phyloP scores from a whole-genome alignment of 495 filamentous ascomycete genomes.

The Oleoguttula mirabilis region DNA sequence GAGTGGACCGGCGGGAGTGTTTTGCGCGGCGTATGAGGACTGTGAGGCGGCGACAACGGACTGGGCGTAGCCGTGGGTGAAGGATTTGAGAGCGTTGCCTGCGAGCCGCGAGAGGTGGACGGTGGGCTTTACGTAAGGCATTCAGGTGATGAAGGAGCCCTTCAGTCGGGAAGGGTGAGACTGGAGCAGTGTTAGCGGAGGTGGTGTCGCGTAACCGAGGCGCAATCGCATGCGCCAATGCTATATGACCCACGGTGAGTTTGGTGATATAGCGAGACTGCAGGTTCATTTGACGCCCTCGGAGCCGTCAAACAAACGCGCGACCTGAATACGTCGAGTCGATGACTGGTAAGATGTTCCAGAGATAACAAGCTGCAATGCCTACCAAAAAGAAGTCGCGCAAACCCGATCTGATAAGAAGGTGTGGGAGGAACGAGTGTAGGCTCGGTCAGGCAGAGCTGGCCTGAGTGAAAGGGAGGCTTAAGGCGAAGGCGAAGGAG shows the following conservation, averaged over 20 bases:
- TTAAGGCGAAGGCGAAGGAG: too few relatives aligned
- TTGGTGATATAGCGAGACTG: conserved; percentile 36
- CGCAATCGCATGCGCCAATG: too few relatives aligned
- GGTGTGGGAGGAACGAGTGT: too few relatives aligned
- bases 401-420: too few relatives aligned
- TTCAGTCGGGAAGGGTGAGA: conserved; percentile 35
- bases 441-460: too few relatives aligned
- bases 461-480: too few relatives aligned
- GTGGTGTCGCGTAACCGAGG: conserved; percentile 10
- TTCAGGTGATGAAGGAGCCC: conserved; percentile 48
- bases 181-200: conserved; percentile 16
- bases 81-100: conserved; percentile 86
- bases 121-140: conserved; percentile 63
- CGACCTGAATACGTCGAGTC: too few relatives aligned
- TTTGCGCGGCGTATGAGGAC: conserved; percentile 69
- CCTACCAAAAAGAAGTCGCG: too few relatives aligned
- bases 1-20: conserved; percentile 35
- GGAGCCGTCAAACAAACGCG: conserved; percentile 50
- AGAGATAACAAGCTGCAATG: too few relatives aligned
- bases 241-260: conserved; percentile 42
- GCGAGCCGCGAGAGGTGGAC: conserved; percentile 74
- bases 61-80: conserved; percentile 95
- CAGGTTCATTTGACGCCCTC: conserved; percentile 56
- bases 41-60: conserved; percentile 93
- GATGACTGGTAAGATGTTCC: too few relatives aligned